A percentile compares a stretch with the other conserved stretches of the same genome.
Conservation (phyloP, 768 basidiomycete genomes). For the Tremella fuciformis region DNA sequence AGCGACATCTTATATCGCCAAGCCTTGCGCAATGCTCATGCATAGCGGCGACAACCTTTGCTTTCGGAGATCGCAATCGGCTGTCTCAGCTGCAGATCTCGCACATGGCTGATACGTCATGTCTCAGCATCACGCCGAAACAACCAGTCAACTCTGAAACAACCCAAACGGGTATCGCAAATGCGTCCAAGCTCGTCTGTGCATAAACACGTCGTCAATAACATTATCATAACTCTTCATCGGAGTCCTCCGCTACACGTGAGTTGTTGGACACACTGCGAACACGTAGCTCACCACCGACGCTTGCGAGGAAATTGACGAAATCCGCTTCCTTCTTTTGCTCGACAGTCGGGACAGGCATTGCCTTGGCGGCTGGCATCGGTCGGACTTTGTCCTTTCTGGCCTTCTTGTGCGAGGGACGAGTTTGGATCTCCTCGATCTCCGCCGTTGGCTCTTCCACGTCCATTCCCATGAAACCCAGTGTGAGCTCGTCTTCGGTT, state of each 20-base stretch:
- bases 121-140: too few species aligned
- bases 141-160: too few species aligned
- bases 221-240: slow-evolving; percentile 29
- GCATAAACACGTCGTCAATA: slow-evolving; percentile 6
- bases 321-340: slow-evolving; percentile 13
- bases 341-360: background rate
- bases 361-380: background rate
- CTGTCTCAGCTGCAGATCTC: too few species aligned
- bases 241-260: slow-evolving; percentile 26
- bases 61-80: too few species aligned
- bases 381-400: background rate
- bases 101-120: too few species aligned
- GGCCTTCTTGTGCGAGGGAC: background rate
- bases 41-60: too few species aligned
- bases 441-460: slow-evolving; percentile 5
- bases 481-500: slow-evolving; percentile 13
- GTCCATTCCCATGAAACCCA: slow-evolving; percentile 14
- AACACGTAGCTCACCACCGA: slow-evolving; percentile 8
- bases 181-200: background rate
- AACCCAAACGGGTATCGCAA: too few species aligned
- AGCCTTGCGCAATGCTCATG: too few species aligned
- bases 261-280: background rate
- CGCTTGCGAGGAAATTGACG: slow-evolving; percentile 5
- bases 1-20: too few species aligned
- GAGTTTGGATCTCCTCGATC: background rate